Evolutionary conservation across 176 grass and related monocot species (phyloP), one percentile per base, ranked within the genome.

Genomic region (Dendrocalamus sinicus): DNA sequence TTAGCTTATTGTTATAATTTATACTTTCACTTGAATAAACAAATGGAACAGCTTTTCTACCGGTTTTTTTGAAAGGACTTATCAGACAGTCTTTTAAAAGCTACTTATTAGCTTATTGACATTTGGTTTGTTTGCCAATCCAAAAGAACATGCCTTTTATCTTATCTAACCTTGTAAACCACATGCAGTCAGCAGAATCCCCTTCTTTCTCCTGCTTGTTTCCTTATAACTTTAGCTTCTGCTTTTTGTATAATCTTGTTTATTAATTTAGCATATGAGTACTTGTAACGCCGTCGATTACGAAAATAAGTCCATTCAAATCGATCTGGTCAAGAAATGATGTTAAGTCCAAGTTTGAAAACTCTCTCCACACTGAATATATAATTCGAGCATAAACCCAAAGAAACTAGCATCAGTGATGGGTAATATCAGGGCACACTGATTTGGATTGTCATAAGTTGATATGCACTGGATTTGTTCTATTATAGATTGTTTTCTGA

Each of bases 101-200:
- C 4, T 0, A 2, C 0, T 39, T 39, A 39, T 39, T 39, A 0
- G 5, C 0, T 39, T 39, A 39, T 39, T 2, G 5, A 0, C 3
- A 39, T 39, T 39, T 0, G 5, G 5, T 39, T 39, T 39, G 4
- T 39, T 5, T 5, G 32, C 32, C 32, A 4, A 35, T 2, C 30
- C 32, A 5, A 39, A 39, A 39, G 4, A 39, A 39, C 4, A 5
- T 6, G 5, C 4, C 37, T 39, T 13, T 22, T 22, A 48, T 22
- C 22, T 72, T 47, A 47, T 48, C 43, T 8, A 15, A 48, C 12
- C 12, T 48, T 73, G 37, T 41, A 73, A 53, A 64, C 26, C 76
- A 87, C 41, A 76, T 73, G 52, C 17, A 73, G 24, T 24, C 39
- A 48, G 45, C 75, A 80, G 50, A 37, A 73, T 86, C 65, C 66